Evolutionary conservation across 768 basidiomycete genomes (phyloP).

Genomic region (Pulveroboletus frians): DNA sequence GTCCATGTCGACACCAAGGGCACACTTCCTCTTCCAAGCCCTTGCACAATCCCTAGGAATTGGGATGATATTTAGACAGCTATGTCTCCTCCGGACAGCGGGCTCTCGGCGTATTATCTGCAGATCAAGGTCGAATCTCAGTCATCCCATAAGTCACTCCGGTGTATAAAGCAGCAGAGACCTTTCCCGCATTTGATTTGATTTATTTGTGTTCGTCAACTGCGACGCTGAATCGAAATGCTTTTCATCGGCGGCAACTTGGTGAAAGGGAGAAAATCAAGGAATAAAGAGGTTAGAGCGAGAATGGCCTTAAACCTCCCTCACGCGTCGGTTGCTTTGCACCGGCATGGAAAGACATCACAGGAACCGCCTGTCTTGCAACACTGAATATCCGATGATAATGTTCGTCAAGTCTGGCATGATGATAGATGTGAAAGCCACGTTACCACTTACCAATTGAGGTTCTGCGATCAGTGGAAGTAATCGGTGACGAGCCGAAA

Average conservation of each 20-base stretch:
- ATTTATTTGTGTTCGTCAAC: not conserved
- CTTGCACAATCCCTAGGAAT: slow-evolving; percentile 2
- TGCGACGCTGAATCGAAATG: slow-evolving; percentile 5
- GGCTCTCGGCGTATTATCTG: slow-evolving; percentile 8
- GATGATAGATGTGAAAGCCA: not conserved
- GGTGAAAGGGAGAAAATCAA: too few relatives aligned
- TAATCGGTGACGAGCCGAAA: not conserved
- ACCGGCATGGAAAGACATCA: slow-evolving; percentile 4
- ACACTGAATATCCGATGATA: slow-evolving; percentile 1
- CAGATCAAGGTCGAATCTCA: not conserved
- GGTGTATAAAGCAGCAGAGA: not conserved
- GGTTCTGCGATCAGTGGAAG: not conserved
- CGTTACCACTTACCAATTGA: not conserved
- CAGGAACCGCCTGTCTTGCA: slow-evolving; percentile 1
- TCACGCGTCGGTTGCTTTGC: not conserved
- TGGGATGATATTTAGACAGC: slow-evolving; percentile 1
- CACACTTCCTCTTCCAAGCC: slow-evolving; percentile 4
- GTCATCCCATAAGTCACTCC: too few relatives aligned
- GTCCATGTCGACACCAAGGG: not conserved
- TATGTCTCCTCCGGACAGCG: slow-evolving; percentile 3
- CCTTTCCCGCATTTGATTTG: not conserved
- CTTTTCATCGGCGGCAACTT: slow-evolving; percentile 2
- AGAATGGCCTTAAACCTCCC: not conserved
- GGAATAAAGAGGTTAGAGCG: too few relatives aligned
- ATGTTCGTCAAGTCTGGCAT: not conserved